Evolutionary conservation across 2,329 filamentous ascomycete genomes (phyloP), one percentile per base, ranked within the genome.

Genomic region (Cordyceps fumosorosea): DNA sequence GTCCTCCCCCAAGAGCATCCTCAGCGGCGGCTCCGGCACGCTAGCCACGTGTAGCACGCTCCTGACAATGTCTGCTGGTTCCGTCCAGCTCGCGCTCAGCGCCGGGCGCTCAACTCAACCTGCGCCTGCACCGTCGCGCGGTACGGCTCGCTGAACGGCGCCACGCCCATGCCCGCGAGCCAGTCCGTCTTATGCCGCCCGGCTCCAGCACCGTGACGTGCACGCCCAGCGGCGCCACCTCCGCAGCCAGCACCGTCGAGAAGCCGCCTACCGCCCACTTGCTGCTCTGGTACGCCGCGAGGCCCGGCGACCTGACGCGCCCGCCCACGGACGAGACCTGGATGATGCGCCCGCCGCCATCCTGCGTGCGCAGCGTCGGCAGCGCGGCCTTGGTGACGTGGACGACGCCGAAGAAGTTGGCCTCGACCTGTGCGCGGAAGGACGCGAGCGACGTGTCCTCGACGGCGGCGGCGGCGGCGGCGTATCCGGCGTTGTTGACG

Each of bases 401-500:
- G 5, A 86, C 69, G 1, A 84, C 70, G 3, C 84, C 84, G 62
- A 83, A 84, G 67, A 86, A 81, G 67, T 87, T 87, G 63, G 83
- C 78, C 56, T 87, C 81, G 70, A 87, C 79, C 66, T 86, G 80
- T 2, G 70, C 76, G 2, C 78, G 75, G 48, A 82, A 78, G 34
- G 83, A 76, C 2, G 75, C 68, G 1, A 84, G 75, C 1, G 73
- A 73, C 3, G 81, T 69, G 7, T 80, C 78, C 66, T 87, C 84
- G 54, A 85, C 78, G 1, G 80, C 77, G 14, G 80, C 81, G 6
- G 72, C 68, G 1, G 72, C 68, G 1, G 83, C 72, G n/a, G 81
- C 80, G 63, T 84, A 86, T 2, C 84, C 85, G 3, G 84, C 84
- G 56, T 86, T 86, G 72, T 86, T 86, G 63, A 84, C 78, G 5